Conservation (phyloP, 257 asterid genomes). For the Salvia hispanica region DNA sequence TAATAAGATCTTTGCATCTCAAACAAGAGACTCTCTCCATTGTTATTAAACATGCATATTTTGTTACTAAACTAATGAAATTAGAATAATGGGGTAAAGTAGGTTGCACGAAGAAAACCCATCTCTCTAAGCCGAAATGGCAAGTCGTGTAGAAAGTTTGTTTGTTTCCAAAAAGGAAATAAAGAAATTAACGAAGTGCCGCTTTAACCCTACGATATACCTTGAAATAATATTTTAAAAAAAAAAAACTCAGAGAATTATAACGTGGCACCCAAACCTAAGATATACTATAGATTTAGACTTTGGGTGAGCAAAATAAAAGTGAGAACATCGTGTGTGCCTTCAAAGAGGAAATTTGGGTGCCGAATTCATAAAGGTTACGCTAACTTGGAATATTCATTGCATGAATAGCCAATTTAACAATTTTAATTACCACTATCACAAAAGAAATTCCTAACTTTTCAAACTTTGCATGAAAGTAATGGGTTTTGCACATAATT, state of each 20-base stretch:
- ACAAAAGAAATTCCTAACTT: background rate
- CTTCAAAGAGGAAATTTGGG: background rate
- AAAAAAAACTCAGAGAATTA: background rate
- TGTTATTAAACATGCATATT: too few species aligned
- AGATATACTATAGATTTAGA: too few species aligned
- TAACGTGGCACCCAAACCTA: too few species aligned
- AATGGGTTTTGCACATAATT: background rate
- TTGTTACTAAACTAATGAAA: background rate
- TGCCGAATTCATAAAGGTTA: conserved; percentile 4
- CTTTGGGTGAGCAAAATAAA: background rate
- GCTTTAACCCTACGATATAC: background rate
- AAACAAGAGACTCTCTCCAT: too few species aligned
- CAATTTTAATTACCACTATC: background rate
- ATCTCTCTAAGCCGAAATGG: conserved; percentile 17
- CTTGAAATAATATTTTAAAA: background rate
- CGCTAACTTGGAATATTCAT: background rate
- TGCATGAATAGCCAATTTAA: background rate
- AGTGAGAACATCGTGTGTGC: background rate
- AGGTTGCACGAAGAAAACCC: conserved; percentile 29
- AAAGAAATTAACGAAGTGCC: conserved; percentile 38
- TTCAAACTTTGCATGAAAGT: background rate
- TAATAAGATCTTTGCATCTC: too few species aligned
- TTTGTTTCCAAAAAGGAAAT: conserved; percentile 26
- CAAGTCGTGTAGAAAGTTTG: conserved; percentile 31
- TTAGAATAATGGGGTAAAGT: conserved; percentile 1